Conservation (phyloP, 2,329 filamentous ascomycete genomes). For the Graphium sp. region DNA sequence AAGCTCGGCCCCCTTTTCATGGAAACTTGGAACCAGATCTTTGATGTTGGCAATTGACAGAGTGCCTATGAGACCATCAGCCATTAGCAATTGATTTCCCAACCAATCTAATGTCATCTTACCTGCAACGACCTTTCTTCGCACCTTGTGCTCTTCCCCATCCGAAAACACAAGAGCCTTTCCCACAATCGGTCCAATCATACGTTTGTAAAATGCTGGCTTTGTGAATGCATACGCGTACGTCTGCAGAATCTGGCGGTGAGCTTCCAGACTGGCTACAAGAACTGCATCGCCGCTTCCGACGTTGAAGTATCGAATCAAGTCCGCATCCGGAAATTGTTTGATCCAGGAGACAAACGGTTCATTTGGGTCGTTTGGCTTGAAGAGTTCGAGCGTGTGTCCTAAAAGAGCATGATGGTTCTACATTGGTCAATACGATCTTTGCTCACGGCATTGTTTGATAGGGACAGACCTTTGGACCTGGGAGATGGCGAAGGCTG, state of each 20-base stretch:
- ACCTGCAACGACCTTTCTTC: too few relatives aligned
- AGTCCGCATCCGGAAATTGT: constrained; percentile 10
- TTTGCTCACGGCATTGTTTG: background rate
- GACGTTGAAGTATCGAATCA: constrained; percentile 12
- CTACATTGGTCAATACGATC: constrained; percentile 8
- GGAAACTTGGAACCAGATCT: constrained; percentile 16
- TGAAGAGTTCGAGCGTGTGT: constrained; percentile 17
- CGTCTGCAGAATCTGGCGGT: constrained; percentile 11
- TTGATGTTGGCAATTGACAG: constrained; percentile 15
- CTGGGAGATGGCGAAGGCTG: constrained; percentile 23
- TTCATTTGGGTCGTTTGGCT: constrained; percentile 10
- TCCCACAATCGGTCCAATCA: constrained; percentile 10
- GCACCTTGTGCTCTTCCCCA: constrained; percentile 15
- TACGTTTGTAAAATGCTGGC: constrained; percentile 11
- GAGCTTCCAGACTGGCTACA: constrained; percentile 10
- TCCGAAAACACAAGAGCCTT: constrained; percentile 17
- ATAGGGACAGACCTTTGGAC: constrained; percentile 17
- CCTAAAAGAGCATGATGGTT: constrained; percentile 21
- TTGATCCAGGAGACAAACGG: constrained; percentile 10
- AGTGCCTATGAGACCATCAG: too few relatives aligned
- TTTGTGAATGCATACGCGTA: constrained; percentile 15
- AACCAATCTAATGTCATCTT: too few relatives aligned
- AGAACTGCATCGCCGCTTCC: constrained; percentile 11
- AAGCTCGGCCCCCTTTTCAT: constrained; percentile 16
- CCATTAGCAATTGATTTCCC: too few relatives aligned